Evolutionary conservation across 495 filamentous ascomycete genomes (phyloP), one percentile per base, ranked within the genome.

Genomic region (Oidiodendron maius): DNA sequence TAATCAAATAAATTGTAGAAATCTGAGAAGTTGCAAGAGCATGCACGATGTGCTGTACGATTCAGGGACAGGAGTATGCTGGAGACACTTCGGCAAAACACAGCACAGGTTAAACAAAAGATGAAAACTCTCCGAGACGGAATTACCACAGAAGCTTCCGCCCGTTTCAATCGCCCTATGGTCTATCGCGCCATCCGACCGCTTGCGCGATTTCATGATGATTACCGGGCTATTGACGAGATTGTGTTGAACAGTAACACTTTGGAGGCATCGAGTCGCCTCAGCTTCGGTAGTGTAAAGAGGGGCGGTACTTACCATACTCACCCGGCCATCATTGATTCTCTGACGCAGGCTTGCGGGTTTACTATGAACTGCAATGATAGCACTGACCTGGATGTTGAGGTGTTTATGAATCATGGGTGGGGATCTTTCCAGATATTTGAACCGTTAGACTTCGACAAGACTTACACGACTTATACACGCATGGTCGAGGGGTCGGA

Each of bases 341-440:
- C 76, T 32, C 50, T 78, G 35, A 75, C 74, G 52, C 79, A 84
- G 50, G 67, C 83, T 26, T 80, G 81, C 11, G 87, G 87, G 15
- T 91, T 91, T 62, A 79, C 82, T 51, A 82, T 88, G 68, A 90
- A 91, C 59, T 84, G 76, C n/a, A 90, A 80, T 44, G 86, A 87
- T 53, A 74, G 70, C 21, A 74, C 81, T 3, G 82, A 89, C 53
- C 80, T 78, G 0, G 77, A 81, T 46, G 77, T 82, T 47, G 67
- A 82, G 32, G 81, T 87, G 17, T 91, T 78, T 58, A 78, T 90
- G 44, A 86, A 81, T 30, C 86, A 90, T 58, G 84, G 86, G 15
- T 86, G 87, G 82, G 79, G 84, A 51, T 80, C 74, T 0, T 77
- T 90, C 69, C 74, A 79, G 8, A 80, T 87, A 49, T 71, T 78